Conservation (phyloP, 1,284 basidiomycete species). For the Rugosomyces carneus region DNA sequence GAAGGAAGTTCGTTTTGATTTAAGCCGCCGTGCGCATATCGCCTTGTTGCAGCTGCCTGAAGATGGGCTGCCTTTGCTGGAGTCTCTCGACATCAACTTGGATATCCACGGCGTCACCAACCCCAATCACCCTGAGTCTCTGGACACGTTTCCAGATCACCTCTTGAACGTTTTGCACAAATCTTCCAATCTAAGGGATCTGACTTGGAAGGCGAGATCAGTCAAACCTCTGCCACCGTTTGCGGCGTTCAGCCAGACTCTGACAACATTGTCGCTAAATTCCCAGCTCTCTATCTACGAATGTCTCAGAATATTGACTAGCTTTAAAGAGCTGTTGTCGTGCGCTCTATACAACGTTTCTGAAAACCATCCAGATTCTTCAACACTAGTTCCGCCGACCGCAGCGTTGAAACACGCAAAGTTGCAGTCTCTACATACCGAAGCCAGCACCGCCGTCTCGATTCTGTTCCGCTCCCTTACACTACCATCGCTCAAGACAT, state of each 20-base stretch:
- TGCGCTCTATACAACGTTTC: not conserved
- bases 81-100: not conserved
- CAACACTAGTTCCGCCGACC: not conserved
- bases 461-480: not conserved
- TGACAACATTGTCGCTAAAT: not conserved
- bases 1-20: not conserved
- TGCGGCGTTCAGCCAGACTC: not conserved
- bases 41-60: not conserved
- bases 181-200: not conserved
- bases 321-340: not conserved
- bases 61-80: not conserved
- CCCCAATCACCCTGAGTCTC: not conserved
- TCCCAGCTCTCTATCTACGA: not conserved
- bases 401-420: not conserved
- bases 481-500: not conserved
- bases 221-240: not conserved
- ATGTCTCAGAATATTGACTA: not conserved
- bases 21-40: not conserved
- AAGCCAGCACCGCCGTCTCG: not conserved
- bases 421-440: not conserved
- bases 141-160: not conserved
- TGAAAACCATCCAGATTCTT: not conserved
- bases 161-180: not conserved
- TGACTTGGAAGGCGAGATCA: not conserved
- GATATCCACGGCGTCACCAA: not conserved